Evolutionary conservation across 2,329 filamentous ascomycete species (phyloP).

Genomic region (Didymella exigua): DNA sequence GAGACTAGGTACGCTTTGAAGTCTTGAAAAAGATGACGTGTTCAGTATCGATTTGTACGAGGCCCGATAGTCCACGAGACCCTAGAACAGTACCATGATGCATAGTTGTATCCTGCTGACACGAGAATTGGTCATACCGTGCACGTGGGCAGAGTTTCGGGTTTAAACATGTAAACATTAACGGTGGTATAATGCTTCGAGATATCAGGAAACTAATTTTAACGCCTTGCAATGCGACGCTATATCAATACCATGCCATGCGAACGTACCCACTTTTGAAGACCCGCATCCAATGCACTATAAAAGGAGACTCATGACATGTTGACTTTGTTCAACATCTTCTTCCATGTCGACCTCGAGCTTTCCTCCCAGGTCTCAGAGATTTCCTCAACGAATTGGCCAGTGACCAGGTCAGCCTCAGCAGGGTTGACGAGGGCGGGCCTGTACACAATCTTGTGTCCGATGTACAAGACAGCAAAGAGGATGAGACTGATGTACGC

Average conservation of each 20-base stretch:
- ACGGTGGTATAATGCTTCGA: constrained; percentile 15
- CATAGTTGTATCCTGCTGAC: not conserved
- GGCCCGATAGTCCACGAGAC: too few species aligned
- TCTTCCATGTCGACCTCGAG: constrained; percentile 40
- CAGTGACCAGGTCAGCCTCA: constrained; percentile 53
- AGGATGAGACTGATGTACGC: constrained; percentile 49
- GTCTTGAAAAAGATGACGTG: too few species aligned
- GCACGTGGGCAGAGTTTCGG: not conserved
- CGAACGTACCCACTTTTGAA: constrained; percentile 20
- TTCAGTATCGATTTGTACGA: too few species aligned
- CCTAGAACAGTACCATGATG: too few species aligned
- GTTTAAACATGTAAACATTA: constrained; percentile 10
- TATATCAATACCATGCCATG: constrained; percentile 23
- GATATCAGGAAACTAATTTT: constrained; percentile 8
- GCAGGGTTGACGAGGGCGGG: constrained; percentile 48
- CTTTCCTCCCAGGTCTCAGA: constrained; percentile 44
- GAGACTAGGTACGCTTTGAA: too few species aligned
- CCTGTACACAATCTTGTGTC: constrained; percentile 58
- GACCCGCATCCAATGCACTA: not conserved
- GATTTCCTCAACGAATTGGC: constrained; percentile 42
- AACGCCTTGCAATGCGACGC: constrained; percentile 31
- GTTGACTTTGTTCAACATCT: constrained; percentile 34
- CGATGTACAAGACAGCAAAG: constrained; percentile 60
- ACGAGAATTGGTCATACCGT: not conserved
- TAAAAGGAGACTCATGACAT: not conserved